phyloP scores from a whole-genome alignment of 768 basidiomycete genomes.

The Calocybe cyanea region DNA sequence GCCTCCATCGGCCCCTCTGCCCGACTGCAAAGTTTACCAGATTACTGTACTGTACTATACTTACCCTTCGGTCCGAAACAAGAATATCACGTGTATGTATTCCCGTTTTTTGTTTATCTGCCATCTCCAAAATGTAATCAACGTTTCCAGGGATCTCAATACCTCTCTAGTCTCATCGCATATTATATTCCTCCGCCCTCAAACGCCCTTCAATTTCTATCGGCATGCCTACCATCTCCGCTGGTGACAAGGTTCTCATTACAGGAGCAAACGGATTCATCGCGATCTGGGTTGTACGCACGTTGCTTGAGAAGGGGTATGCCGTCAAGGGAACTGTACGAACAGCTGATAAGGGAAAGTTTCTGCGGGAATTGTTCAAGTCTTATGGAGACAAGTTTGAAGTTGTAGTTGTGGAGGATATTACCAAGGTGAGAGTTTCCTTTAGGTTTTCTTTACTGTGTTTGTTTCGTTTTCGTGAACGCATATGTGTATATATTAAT shows the following conservation, averaged over 20 bases:
- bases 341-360: constrained; percentile 52
- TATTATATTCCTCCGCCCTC: not conserved
- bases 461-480: too few species aligned
- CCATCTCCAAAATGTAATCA: too few species aligned
- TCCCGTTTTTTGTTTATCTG: too few species aligned
- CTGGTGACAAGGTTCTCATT: constrained; percentile 35
- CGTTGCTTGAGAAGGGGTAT: constrained; percentile 59
- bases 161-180: not conserved
- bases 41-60: not conserved
- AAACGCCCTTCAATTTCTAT: not conserved
- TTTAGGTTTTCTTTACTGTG: not conserved
- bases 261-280: constrained; percentile 61
- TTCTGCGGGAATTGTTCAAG: constrained; percentile 51
- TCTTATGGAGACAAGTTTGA: constrained; percentile 24
- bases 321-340: constrained; percentile 66
- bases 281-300: constrained; percentile 53
- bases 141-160: not conserved
- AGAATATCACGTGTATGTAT: too few species aligned
- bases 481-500: too few species aligned
- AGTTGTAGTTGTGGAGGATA: constrained; percentile 22
- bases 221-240: constrained; percentile 2
- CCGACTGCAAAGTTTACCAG: too few species aligned
- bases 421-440: constrained; percentile 15
- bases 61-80: too few species aligned
- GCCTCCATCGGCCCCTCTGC: too few species aligned